Conservation (phyloP, 495 filamentous ascomycete genomes). For the Penicillium chermesinum region DNA sequence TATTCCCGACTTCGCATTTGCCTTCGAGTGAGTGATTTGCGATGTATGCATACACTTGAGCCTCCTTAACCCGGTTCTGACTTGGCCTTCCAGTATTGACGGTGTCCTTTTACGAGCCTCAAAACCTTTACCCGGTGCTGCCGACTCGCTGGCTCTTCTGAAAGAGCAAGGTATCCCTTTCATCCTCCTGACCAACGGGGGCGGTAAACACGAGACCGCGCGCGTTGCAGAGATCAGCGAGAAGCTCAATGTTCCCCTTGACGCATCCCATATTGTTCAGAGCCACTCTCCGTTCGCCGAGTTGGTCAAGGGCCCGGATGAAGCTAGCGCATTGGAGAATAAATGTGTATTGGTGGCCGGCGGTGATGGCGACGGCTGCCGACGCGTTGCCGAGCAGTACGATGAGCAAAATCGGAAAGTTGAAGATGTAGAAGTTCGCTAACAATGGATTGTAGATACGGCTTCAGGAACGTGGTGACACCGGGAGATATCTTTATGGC, state of each 20-base stretch:
- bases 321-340: conserved; percentile 46
- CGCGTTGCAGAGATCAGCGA: conserved; percentile 65
- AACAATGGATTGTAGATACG: conserved; percentile 50
- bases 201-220: conserved; percentile 69
- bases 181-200: conserved; percentile 85
- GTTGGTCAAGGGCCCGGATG: conserved; percentile 39
- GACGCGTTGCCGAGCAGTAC: conserved; percentile 63
- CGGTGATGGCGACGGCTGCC: conserved; percentile 70
- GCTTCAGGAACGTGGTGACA: conserved; percentile 79
- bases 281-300: conserved; percentile 77
- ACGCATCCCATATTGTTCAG: conserved; percentile 67
- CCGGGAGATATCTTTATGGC: conserved; percentile 76
- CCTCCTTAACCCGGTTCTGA: conserved; percentile 4
- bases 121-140: conserved; percentile 73
- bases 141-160: conserved; percentile 66
- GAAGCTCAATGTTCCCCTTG: conserved; percentile 54
- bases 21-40: conserved; percentile 66
- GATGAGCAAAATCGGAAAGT: neutral
- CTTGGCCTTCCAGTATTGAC: conserved; percentile 62
- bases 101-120: conserved; percentile 89
- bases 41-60: conserved; percentile 13
- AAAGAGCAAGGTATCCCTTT: conserved; percentile 69
- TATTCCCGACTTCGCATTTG: conserved; percentile 68
- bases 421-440: neutral
- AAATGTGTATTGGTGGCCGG: conserved; percentile 79